Base-by-base conservation (phyloP, 73 alveolate genomes). In the Effrenium voratum region DNA sequence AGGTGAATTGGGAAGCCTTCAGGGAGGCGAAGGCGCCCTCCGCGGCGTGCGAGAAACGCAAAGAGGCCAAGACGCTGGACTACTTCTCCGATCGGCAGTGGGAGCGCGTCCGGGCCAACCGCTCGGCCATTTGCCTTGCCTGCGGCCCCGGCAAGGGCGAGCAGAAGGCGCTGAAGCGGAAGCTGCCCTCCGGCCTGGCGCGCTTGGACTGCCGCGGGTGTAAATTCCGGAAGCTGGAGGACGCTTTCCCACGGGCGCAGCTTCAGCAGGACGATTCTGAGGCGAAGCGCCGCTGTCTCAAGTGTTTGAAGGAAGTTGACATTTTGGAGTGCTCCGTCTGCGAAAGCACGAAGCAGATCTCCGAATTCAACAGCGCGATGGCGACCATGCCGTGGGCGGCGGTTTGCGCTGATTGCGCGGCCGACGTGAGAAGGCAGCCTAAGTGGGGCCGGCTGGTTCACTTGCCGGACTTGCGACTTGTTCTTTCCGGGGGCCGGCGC, bases 31-130 rank as follows among this genome's bases (percentile, higher is more conserved):
- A 45, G 41, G 13, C 24, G 41, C 87, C 87, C 24, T 3, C 36
- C 60, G 63, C 87, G 41, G 36, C 36, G 38, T 76, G 87, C 63
- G 13, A 76, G 63, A 22, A 76, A 6, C 41, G 60, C 59, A 15
- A 13, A 5, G 41, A 76, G 40, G 41, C 5, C 43, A 76, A 76
- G 41, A 13, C 12, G 24, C 8, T 15, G 87, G 60, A 76, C 40
- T 36, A 4, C 41, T 76, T 76, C 59, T 13, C 87, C 52, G 0
- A 44, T 36, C 36, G 36, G 63, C 63, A 76, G 87, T 76, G 87
- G 87, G 63, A 76, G 59, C 0, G 32, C 40, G 87, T 76, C 52
- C 87, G 87, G 8, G 87, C 87, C 87, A 76, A 76, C 60, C 87
- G 59, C 8, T 38, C 63, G 8, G 87, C 41, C 87, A 38, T n/a